These are phyloP conservation scores for Ceriops zippeliana DNA, from an alignment of 345 rosid species.

Conservation along the genomic window DNA sequence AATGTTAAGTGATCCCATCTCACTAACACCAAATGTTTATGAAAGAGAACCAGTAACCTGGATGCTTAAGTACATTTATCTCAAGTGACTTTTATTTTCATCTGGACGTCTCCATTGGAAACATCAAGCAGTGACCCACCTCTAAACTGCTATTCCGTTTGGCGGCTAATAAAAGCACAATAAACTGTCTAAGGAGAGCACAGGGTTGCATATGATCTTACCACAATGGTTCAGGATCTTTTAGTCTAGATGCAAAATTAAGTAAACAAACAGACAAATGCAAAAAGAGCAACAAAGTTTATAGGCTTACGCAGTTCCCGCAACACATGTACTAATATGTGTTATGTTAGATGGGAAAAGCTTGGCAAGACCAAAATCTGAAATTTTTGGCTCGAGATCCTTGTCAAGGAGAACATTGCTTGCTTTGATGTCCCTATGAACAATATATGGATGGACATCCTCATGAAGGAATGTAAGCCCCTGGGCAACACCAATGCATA, in stretches of 20 bases:
- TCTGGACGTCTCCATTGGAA: neutral
- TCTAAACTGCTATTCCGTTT: neutral
- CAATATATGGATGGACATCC: slow-evolving; percentile 53
- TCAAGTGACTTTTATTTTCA: neutral
- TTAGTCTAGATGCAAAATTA: neutral
- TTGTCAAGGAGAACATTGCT: slow-evolving; percentile 66
- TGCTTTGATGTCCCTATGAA: slow-evolving; percentile 79
- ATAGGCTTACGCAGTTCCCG: slow-evolving; percentile 61
- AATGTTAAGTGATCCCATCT: neutral
- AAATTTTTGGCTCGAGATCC: slow-evolving; percentile 55
- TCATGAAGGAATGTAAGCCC: slow-evolving; percentile 74
- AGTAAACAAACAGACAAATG: neutral
- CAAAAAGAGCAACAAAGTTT: slow-evolving; percentile 4
- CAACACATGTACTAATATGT: slow-evolving; percentile 68
- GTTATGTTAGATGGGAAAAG: slow-evolving; percentile 56
- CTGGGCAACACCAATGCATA: slow-evolving; percentile 62
- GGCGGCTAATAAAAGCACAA: slow-evolving; percentile 4
- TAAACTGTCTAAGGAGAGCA: slow-evolving; percentile 2
- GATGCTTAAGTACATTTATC: neutral
- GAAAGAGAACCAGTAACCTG: neutral
- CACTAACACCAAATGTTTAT: neutral
- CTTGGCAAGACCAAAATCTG: slow-evolving; percentile 81
- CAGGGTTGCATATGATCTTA: neutral
- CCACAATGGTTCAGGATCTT: neutral
- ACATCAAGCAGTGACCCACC: neutral